Evolutionary conservation across 805 yeast genomes (phyloP), one percentile per base, ranked within the genome.

Genomic region (Lachancea meyersii): DNA sequence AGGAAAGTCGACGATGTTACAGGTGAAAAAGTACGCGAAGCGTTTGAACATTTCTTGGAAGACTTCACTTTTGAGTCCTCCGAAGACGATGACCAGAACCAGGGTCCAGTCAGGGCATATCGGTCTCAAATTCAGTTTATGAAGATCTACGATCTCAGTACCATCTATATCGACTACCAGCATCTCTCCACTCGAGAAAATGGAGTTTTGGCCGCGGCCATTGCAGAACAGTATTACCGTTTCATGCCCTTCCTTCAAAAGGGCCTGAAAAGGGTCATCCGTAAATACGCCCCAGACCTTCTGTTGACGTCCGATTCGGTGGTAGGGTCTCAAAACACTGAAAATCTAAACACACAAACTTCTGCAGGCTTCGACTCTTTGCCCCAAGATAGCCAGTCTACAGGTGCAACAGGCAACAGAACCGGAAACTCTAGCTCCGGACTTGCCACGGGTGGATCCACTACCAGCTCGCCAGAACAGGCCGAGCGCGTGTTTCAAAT

Each of bases 1-100:
- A 88, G 94, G 21, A 86, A 84, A 58, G 96, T 93, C 21, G 77
- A 77, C 21, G 98, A 93, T 67, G 78, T 79, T 36, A 87, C 96
- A 3, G 97, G 96, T 46, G 97, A 89, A 60, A 86, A 86, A 53
- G 97, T 93, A 14, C 77, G 91, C 34, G 96, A 87, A 62, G 80
- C 89, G 13, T 91, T 93, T 61, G 96, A 89, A 61, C 77, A 74
- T 50, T 91, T 91, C 57, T 65, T 91, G 43, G 84, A 80, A 56
- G 83, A 77, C 24, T 91, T 71, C 57, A 66, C 67, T 3, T 76
- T 75, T 35, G 68, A 64, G 6, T 50, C 45, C 5, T 16, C 22
- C 34, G 48, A 41, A 41, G 67, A 44, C 50, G 54, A 44, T 34
- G 61, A 54, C 20, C 56, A 61, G 30, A 85, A 85, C 3, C 36